Conservation (phyloP, 225 moss, liverwort and hornwort genomes). For the Sphagnum tenellum region DNA sequence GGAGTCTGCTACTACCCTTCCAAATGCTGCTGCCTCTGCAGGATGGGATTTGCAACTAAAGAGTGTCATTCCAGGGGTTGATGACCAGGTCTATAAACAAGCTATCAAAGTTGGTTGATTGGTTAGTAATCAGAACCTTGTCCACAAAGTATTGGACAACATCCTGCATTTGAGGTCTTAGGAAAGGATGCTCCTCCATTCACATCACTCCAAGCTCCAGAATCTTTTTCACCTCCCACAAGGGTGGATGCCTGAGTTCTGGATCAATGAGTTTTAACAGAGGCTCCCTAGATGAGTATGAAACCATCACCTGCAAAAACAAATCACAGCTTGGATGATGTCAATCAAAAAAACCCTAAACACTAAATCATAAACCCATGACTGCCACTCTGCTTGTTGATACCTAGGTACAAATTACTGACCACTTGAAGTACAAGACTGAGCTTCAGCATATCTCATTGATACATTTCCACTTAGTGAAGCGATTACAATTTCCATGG, state of each 20-base stretch:
- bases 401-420: too few species aligned
- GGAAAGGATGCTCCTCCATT: slow-evolving; percentile 1
- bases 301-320: slow-evolving; percentile 1
- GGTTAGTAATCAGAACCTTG: not conserved
- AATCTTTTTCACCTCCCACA: slow-evolving; percentile 7
- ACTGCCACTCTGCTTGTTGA: too few species aligned
- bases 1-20: too few species aligned
- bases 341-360: too few species aligned
- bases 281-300: not conserved
- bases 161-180: slow-evolving; percentile 1
- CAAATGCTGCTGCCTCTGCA: too few species aligned
- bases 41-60: too few species aligned
- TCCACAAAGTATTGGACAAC: not conserved
- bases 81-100: slow-evolving; percentile 4
- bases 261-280: not conserved
- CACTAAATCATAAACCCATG: too few species aligned
- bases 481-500: too few species aligned
- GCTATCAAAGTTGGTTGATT: not conserved
- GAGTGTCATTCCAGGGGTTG: not conserved
- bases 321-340: too few species aligned
- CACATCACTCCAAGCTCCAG: slow-evolving; percentile 4
- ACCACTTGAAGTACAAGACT: too few species aligned
- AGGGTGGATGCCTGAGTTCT: slow-evolving; percentile 1
- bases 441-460: too few species aligned
- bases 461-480: too few species aligned